phyloP scores from a whole-genome alignment of 768 basidiomycete species.

The Boletus eberwhitei region DNA sequence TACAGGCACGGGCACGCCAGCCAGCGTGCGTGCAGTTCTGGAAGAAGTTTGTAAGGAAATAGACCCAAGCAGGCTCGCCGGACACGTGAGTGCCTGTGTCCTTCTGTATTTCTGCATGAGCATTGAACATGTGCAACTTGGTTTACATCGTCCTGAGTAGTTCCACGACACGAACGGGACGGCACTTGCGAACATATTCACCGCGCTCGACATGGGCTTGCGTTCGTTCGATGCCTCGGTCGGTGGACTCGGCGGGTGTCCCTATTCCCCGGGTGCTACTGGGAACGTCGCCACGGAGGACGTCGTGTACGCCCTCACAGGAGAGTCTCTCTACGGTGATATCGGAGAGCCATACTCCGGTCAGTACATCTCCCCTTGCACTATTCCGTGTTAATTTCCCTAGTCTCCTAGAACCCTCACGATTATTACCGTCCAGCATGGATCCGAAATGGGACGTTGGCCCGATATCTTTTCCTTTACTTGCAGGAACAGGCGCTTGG shows the following conservation, averaged over 20 bases:
- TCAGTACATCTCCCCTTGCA: slow-evolving; percentile 2
- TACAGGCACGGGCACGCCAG: slow-evolving; percentile 79
- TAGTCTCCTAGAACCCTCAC: neutral
- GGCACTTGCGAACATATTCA: slow-evolving; percentile 71
- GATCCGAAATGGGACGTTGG: slow-evolving; percentile 31
- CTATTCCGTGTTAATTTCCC: neutral
- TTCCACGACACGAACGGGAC: slow-evolving; percentile 92
- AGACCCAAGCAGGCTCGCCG: slow-evolving; percentile 68
- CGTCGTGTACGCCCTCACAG: slow-evolving; percentile 75
- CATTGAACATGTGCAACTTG: neutral
- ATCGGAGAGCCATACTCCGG: slow-evolving; percentile 33
- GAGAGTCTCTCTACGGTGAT: slow-evolving; percentile 56
- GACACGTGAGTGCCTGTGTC: slow-evolving; percentile 41
- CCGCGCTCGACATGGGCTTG: slow-evolving; percentile 70
- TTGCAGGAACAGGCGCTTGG: slow-evolving; percentile 82
- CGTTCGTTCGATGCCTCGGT: slow-evolving; percentile 81
- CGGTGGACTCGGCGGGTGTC: slow-evolving; percentile 91
- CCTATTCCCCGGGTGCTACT: slow-evolving; percentile 93
- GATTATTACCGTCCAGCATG: neutral
- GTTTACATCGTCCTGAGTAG: slow-evolving; percentile 33
- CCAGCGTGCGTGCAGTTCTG: slow-evolving; percentile 62
- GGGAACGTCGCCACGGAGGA: slow-evolving; percentile 96
- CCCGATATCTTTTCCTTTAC: slow-evolving; percentile 56
- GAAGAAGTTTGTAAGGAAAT: slow-evolving; percentile 63
- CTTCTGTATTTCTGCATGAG: neutral